These are phyloP conservation scores for Camellia japonica DNA, from an alignment of 148 eudicot genomes.

Conservation along the genomic window DNA sequence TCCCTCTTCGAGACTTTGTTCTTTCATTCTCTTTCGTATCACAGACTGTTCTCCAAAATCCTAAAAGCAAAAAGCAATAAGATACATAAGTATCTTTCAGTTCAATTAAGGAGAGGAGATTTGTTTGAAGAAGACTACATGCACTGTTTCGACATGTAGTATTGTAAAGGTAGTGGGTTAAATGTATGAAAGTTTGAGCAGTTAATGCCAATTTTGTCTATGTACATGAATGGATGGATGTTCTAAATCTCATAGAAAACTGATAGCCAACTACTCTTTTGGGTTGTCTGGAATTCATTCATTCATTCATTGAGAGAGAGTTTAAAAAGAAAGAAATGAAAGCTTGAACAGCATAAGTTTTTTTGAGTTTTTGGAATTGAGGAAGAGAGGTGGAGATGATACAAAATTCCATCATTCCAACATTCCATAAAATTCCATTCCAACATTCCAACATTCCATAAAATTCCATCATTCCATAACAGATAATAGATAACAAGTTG, in stretches of 20 bases:
- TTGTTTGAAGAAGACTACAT: conserved; percentile 1
- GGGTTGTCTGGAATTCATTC: not conserved
- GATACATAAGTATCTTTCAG: not conserved
- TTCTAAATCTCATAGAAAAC: not conserved
- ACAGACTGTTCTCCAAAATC: not conserved
- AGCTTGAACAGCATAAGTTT: not conserved
- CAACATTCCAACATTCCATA: no score
- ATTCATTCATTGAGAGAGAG: not conserved
- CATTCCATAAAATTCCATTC: no score
- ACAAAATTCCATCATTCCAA: no score
- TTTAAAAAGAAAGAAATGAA: not conserved
- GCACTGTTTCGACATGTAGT: not conserved
- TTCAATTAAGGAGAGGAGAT: conserved; percentile 6
- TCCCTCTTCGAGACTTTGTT: conserved; percentile 6
- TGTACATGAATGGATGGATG: not conserved
- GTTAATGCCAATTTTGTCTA: conserved; percentile 5
- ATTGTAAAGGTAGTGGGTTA: not conserved
- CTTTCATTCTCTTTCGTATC: conserved; percentile 10
- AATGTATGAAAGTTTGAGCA: not conserved
- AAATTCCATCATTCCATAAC: no score
- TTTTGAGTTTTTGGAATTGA: not conserved
- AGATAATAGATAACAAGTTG: no score
- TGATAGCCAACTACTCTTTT: conserved; percentile 3
- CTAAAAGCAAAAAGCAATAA: conserved; percentile 10
- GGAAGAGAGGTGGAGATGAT: conserved; percentile 33